Base-by-base conservation (phyloP, 1,284 basidiomycete species). In the Cryptococcus maquisensis region DNA sequence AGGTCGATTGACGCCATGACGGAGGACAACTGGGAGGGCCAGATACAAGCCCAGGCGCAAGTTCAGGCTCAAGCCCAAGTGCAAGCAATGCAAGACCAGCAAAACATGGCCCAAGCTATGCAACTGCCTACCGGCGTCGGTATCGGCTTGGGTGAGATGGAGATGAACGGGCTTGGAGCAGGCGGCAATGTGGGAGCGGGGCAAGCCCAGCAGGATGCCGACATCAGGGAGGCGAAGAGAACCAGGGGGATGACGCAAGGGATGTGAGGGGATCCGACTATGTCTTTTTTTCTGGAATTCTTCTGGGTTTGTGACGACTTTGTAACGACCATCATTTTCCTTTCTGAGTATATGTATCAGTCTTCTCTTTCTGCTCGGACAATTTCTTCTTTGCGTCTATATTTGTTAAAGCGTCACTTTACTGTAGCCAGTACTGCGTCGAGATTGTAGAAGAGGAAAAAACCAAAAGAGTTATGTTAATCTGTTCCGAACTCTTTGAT, bases 1-100 rank as follows among this genome's bases (percentile, higher is more conserved):
- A 60, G 72, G 21, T 62, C 65, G 10, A 61, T 72, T 15, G 71
- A 73, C 49, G 49, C 57, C 23, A 47, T 67, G n/a, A 59, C 61
- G n/a, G 70, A 67, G 24, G 62, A 63, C 32, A 46, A 49, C 32
- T 64, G 65, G 65, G 54, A 61, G 24, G 56, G 44, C 37, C 49
- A 56, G n/a, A 43, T 41, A 7, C 53, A 51, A 40, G 36, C 42
- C 37, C 47, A 38, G 15, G 48, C 52, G n/a, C 39, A 26, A 18
- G 40, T 32, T 23, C 51, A 48, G 39, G 47, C 21, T 39, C 45
- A 47, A n/a, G 45, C 32, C n/a, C 39, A 40, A 21, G 39, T 40
- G 3, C 39, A 40, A 40, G 39, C 39, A 9, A 40, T 40, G 39
- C 39, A 40, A 40, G 39, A 21, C 8, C n/a, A 40, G n/a, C 39